Evolutionary conservation across 169 alveolate genomes (phyloP).

Genomic region (Eimeria brunetti): DNA sequence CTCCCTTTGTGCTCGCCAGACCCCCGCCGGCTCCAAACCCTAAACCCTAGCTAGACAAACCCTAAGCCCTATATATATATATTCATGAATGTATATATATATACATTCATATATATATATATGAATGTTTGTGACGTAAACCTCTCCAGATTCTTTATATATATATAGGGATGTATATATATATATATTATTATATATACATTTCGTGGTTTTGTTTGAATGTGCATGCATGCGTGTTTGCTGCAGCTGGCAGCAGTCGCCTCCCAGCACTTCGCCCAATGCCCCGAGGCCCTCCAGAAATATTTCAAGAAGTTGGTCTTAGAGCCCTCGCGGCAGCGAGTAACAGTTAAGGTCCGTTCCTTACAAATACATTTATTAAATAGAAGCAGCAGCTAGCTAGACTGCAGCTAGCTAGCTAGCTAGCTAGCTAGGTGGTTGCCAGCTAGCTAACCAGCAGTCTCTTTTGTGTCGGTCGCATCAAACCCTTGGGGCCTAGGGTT

Average conservation of each 20-base stretch:
- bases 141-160: too few relatives aligned
- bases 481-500: not conserved
- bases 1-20: not conserved
- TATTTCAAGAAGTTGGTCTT: not conserved
- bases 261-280: not conserved
- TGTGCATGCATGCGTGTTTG: not conserved
- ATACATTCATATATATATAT: too few relatives aligned
- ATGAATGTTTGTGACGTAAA: not conserved
- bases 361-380: too few relatives aligned
- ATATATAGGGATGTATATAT: too few relatives aligned
- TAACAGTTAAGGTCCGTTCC: slow-evolving; percentile 41
- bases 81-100: not conserved
- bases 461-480: not conserved
- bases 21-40: not conserved
- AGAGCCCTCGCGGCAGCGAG: not conserved
- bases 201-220: not conserved
- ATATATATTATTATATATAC: too few relatives aligned
- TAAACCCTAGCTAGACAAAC: not conserved
- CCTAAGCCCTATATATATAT: not conserved
- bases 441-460: not conserved
- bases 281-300: not conserved
- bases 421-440: not conserved
- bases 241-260: slow-evolving; percentile 29
- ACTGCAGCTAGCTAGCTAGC: too few relatives aligned
- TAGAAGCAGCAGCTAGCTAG: not conserved